Evolutionary conservation across 495 filamentous ascomycete species (phyloP).

Genomic region (Penicillium antarcticum): DNA sequence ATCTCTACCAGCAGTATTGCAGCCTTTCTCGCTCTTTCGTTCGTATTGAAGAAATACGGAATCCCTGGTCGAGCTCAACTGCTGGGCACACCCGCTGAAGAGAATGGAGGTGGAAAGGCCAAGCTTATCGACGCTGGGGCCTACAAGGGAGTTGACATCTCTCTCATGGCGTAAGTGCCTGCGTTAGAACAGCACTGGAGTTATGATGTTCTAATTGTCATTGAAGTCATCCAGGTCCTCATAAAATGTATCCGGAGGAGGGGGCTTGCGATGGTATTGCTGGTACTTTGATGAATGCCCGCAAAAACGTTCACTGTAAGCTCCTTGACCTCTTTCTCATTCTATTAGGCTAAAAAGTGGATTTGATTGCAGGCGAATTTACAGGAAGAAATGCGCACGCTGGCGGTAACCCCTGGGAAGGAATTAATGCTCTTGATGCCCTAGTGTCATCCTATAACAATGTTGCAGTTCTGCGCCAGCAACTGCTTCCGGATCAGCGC

Average conservation of each 20-base stretch:
- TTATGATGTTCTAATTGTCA: background rate
- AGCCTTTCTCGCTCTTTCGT: constrained; percentile 55
- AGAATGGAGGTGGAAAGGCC: constrained; percentile 68
- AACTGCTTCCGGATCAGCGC: constrained; percentile 58
- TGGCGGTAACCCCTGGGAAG: constrained; percentile 58
- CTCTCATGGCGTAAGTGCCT: constrained; percentile 54
- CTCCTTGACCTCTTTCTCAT: background rate
- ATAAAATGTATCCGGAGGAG: constrained; percentile 26
- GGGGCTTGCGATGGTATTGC: constrained; percentile 26
- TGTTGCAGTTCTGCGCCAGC: constrained; percentile 59
- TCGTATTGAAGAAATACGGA: constrained; percentile 40
- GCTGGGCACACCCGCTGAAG: constrained; percentile 70
- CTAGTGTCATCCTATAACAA: constrained; percentile 60
- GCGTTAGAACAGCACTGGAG: background rate
- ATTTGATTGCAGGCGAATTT: constrained; percentile 15
- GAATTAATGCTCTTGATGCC: constrained; percentile 5
- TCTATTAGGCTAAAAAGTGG: background rate
- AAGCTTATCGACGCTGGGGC: constrained; percentile 60
- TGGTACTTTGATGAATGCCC: constrained; percentile 36
- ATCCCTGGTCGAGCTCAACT: constrained; percentile 57
- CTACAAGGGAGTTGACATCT: constrained; percentile 62
- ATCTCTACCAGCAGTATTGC: constrained; percentile 62
- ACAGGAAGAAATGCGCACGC: constrained; percentile 47
- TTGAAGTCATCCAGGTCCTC: constrained; percentile 28
- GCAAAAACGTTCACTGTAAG: constrained; percentile 32